Base-by-base conservation (phyloP, 75 land plant genomes). In the Selaginella moellendorffii region DNA sequence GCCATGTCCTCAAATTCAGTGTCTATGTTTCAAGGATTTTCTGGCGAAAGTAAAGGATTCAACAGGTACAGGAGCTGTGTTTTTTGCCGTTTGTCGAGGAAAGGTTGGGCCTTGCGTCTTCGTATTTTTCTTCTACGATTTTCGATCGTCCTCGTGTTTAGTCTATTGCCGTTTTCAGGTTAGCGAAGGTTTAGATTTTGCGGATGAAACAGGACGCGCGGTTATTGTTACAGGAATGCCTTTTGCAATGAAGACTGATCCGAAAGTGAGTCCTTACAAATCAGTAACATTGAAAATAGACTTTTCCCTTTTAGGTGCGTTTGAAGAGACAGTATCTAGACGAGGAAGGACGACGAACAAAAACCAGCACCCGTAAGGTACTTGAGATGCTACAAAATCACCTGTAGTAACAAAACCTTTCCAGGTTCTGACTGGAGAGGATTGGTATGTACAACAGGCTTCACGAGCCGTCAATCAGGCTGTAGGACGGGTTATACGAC, bases 81-180 rank as follows among this genome's bases (percentile, higher is more conserved):
- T 95, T 70, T 95, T 95, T 80, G 99, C 99, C 31, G 99, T 95
- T 54, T 89, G 90, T 30, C 90, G 99, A 58, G 99, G 99, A 29
- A 95, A 95, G 85, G 99, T 89, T 28, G 19, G n/a, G n/a, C n/a
- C n/a, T n/a, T n/a, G n/a, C n/a, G n/a, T n/a, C n/a, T n/a, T n/a
- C n/a, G n/a, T n/a, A n/a, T n/a, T n/a, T n/a, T n/a, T n/a, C n/a
- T n/a, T n/a, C n/a, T n/a, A n/a, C n/a, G n/a, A n/a, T n/a, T n/a
- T n/a, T n/a, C n/a, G n/a, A n/a, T n/a, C n/a, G n/a, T n/a, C n/a
- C n/a, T n/a, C n/a, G n/a, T n/a, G n/a, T n/a, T n/a, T n/a, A n/a
- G n/a, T n/a, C n/a, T n/a, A n/a, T n/a, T n/a, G n/a, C n/a, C n/a
- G n/a, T n/a, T 30, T 53, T 54, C 73, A 95, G 99, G 99, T 90